These are phyloP conservation scores for Plasmodium malariae DNA, from an alignment of 169 alveolate genomes.

Conservation along the genomic window DNA sequence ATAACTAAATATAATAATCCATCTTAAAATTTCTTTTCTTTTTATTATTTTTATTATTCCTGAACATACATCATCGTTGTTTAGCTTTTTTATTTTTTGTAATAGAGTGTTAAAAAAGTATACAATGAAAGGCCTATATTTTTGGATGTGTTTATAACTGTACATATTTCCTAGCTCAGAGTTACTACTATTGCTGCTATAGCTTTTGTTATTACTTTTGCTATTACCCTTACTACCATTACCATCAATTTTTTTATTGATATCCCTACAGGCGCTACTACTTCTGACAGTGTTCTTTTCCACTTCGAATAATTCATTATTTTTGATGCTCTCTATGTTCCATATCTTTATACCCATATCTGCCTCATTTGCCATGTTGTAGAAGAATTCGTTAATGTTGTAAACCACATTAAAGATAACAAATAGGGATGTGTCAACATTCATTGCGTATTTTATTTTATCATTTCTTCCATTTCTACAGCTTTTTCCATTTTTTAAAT, in stretches of 20 bases:
- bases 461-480: not conserved
- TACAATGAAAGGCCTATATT: constrained; percentile 13
- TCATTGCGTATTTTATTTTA: constrained; percentile 33
- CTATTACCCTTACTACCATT: not conserved
- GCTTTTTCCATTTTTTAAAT: not conserved
- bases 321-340: constrained; percentile 27
- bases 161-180: constrained; percentile 14
- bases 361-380: constrained; percentile 49
- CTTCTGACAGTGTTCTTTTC: not conserved
- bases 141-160: constrained; percentile 18
- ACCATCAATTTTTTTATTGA: not conserved
- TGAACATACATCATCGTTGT: constrained; percentile 11
- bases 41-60: constrained; percentile 51
- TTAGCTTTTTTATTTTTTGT: not conserved
- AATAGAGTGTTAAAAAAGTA: constrained; percentile 5
- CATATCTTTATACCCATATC: constrained; percentile 7
- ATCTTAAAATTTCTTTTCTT: constrained; percentile 48
- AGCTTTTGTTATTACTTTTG: not conserved
- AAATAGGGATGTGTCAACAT: constrained; percentile 55
- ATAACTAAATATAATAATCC: constrained; percentile 22
- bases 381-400: constrained; percentile 40
- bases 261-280: not conserved
- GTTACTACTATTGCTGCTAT: not conserved
- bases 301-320: constrained; percentile 18
- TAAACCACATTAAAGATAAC: constrained; percentile 52